phyloP scores from a whole-genome alignment of 805 yeast genomes.

The Ogataea allantospora region DNA sequence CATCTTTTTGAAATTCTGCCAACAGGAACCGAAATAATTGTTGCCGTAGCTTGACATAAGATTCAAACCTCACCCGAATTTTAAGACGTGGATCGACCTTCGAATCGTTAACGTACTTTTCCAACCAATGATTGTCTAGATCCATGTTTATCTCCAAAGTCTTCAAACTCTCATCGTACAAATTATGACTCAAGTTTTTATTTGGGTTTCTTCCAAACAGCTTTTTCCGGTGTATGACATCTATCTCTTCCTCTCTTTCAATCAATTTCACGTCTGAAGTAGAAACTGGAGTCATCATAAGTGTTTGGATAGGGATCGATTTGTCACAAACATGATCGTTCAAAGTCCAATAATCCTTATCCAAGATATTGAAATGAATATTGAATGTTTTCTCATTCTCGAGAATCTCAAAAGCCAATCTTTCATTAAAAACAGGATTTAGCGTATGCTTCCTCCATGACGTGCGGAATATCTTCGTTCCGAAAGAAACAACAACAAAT shows the following conservation, averaged over 20 bases:
- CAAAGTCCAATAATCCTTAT: slow-evolving; percentile 77
- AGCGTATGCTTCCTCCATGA: slow-evolving; percentile 80
- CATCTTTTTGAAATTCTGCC: slow-evolving; percentile 44
- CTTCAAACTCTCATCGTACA: slow-evolving; percentile 41
- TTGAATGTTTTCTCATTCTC: slow-evolving; percentile 64
- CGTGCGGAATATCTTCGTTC: slow-evolving; percentile 82
- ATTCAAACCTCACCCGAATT: slow-evolving; percentile 61
- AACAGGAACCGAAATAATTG: slow-evolving; percentile 70
- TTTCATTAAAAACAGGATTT: slow-evolving; percentile 79
- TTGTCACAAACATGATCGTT: slow-evolving; percentile 80
- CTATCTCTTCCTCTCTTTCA: slow-evolving; percentile 15
- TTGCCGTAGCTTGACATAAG: slow-evolving; percentile 61
- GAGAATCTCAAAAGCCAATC: slow-evolving; percentile 73
- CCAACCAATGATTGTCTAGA: slow-evolving; percentile 30
- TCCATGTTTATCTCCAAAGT: slow-evolving; percentile 38
- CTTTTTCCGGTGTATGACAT: slow-evolving; percentile 16
- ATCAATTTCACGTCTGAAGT: slow-evolving; percentile 13
- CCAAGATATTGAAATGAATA: slow-evolving; percentile 71
- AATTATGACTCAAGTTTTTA: slow-evolving; percentile 33
- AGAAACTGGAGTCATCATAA: slow-evolving; percentile 18
- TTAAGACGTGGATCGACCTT: slow-evolving; percentile 53
- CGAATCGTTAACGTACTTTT: slow-evolving; percentile 34
- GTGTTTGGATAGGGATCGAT: slow-evolving; percentile 49
- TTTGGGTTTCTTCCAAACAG: slow-evolving; percentile 28
- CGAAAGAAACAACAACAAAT: slow-evolving; percentile 87